Evolutionary conservation across 768 basidiomycete genomes (phyloP).

Genomic region (Psilocybe azurescens): DNA sequence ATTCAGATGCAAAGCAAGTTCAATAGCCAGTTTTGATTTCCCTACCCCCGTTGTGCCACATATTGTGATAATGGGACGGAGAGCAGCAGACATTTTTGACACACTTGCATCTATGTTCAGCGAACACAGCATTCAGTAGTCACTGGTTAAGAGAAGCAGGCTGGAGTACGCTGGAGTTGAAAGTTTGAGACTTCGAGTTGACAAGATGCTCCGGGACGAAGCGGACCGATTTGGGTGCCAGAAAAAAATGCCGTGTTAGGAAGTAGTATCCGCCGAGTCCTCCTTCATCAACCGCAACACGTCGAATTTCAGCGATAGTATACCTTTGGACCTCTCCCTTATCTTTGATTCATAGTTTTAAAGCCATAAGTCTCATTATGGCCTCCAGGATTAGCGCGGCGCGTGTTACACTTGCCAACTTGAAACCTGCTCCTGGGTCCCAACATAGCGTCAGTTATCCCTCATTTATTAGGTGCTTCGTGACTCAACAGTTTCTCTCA

Average conservation of each 20-base stretch:
- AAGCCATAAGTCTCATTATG: slow-evolving; percentile 29
- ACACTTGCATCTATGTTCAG: too few relatives aligned
- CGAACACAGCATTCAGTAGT: too few relatives aligned
- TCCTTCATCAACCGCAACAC: background rate
- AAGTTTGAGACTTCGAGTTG: too few relatives aligned
- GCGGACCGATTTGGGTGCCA: background rate
- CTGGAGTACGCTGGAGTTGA: too few relatives aligned
- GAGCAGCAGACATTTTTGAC: slow-evolving; percentile 36
- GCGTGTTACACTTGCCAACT: slow-evolving; percentile 69
- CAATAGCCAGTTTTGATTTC: slow-evolving; percentile 90
- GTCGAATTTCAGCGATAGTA: background rate
- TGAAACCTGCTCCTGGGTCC: slow-evolving; percentile 73
- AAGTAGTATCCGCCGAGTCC: background rate
- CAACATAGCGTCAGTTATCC: slow-evolving; percentile 59
- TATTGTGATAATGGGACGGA: slow-evolving; percentile 78
- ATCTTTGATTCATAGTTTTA: background rate
- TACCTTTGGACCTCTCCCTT: background rate
- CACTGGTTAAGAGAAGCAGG: too few relatives aligned
- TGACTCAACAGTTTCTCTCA: slow-evolving; percentile 33
- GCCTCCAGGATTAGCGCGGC: slow-evolving; percentile 39
- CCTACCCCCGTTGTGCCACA: slow-evolving; percentile 97
- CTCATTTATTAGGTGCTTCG: background rate
- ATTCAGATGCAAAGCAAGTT: slow-evolving; percentile 73
- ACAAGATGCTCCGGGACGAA: background rate
- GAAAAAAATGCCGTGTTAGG: too few relatives aligned